These are phyloP conservation scores for Neofusicoccum sp. DNA, from an alignment of 2,329 filamentous ascomycete species.

Conservation along the genomic window DNA sequence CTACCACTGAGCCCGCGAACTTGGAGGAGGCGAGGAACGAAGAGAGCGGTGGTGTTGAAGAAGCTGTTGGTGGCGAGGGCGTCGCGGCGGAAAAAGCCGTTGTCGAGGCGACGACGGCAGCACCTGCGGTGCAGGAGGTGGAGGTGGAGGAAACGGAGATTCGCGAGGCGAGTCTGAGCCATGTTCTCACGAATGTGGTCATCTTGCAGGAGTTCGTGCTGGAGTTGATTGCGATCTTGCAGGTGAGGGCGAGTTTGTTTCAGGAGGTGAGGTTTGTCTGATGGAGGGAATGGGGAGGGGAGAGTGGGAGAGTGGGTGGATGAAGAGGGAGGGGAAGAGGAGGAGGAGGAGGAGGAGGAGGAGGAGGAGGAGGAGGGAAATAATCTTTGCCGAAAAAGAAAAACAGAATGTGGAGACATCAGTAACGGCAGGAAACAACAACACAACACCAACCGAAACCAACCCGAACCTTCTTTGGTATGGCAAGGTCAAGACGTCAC, in stretches of 20 bases:
- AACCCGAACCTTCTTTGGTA: too few species aligned
- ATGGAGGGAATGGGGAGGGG: background rate
- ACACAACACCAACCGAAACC: too few species aligned
- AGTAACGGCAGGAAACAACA: too few species aligned
- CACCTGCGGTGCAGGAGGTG: background rate
- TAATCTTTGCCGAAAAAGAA: background rate
- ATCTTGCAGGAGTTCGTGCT: conserved; percentile 54
- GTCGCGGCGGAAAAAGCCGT: background rate
- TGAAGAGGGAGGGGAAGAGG: too few species aligned
- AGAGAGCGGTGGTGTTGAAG: background rate
- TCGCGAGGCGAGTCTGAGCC: conserved; percentile 49
- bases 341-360: background rate
- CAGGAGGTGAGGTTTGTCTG: conserved; percentile 46
- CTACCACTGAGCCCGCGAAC: background rate
- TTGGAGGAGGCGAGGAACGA: background rate
- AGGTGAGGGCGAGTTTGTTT: conserved; percentile 51
- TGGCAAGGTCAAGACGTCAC: too few species aligned
- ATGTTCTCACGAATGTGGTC: conserved; percentile 54
- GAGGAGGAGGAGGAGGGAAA: background rate
- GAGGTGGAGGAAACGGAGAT: conserved; percentile 28
- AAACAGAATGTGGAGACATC: too few species aligned
- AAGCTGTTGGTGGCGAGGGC: background rate
- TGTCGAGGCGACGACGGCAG: background rate
- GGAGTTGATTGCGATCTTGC: conserved; percentile 52
- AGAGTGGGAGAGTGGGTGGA: background rate